Evolutionary conservation across 306 rosid species (phyloP).

Genomic region (Cucurbita pepo): DNA sequence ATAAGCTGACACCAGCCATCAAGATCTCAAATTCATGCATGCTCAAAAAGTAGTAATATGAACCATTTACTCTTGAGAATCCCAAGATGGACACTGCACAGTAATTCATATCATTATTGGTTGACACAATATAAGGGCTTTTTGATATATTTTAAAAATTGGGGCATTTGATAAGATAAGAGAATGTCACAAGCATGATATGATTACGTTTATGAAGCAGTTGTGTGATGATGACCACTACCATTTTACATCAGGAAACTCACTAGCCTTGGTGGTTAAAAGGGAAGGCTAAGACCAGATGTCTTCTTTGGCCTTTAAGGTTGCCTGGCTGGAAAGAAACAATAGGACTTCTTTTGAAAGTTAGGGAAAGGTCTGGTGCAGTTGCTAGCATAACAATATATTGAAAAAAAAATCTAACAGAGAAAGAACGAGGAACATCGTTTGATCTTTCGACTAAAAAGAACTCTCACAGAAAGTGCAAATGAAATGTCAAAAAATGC

Average conservation of each 20-base stretch:
- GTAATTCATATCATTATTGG: neutral
- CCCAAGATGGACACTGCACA: neutral
- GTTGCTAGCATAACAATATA: neutral
- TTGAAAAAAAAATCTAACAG: neutral
- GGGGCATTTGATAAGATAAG: neutral
- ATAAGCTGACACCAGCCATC: neutral
- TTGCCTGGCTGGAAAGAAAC: neutral
- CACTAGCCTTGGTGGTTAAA: neutral
- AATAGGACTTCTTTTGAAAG: neutral
- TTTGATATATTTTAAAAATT: neutral
- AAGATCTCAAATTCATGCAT: neutral
- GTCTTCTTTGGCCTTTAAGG: neutral
- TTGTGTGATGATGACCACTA: neutral
- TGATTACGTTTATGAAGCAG: neutral
- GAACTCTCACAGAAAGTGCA: neutral
- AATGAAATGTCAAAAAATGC: neutral
- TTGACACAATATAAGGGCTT: neutral
- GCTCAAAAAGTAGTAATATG: neutral
- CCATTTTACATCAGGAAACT: neutral
- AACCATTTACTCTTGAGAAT: neutral
- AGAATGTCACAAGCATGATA: neutral
- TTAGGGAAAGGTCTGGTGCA: neutral
- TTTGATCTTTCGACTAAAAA: neutral
- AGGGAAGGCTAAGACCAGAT: too few species aligned
- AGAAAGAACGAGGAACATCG: neutral